Evolutionary conservation across 2,329 filamentous ascomycete genomes (phyloP).

Genomic region (Onygenales sp.): DNA sequence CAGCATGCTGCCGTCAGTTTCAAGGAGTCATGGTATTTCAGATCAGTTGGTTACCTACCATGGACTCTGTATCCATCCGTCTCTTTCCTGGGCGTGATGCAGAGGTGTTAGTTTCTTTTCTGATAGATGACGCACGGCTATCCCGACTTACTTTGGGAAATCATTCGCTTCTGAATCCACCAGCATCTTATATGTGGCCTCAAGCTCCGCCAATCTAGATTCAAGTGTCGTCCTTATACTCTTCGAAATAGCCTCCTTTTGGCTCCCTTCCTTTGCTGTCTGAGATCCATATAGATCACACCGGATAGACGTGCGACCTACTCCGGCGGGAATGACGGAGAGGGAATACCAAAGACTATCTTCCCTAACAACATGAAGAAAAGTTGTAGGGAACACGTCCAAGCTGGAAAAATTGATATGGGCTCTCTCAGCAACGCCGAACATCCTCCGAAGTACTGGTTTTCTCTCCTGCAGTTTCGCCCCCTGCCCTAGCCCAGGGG

Average conservation of each 20-base stretch:
- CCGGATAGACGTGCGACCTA: constrained; percentile 19
- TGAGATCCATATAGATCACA: constrained; percentile 20
- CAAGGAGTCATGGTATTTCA: no score
- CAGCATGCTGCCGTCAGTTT: background rate
- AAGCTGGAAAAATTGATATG: background rate
- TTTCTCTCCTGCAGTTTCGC: background rate
- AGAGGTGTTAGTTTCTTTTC: no score
- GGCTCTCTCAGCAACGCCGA: background rate
- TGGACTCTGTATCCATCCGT: no score
- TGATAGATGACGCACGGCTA: no score
- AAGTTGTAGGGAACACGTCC: constrained; percentile 17
- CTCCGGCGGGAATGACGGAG: constrained; percentile 19
- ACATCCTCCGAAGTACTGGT: background rate
- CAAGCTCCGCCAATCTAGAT: background rate
- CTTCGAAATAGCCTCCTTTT: background rate
- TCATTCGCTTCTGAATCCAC: background rate
- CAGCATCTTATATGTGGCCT: background rate
- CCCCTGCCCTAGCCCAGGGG: background rate
- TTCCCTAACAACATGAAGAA: constrained; percentile 15
- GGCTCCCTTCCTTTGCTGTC: background rate
- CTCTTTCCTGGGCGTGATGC: no score
- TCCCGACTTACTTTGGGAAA: background rate
- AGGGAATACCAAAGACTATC: constrained; percentile 16
- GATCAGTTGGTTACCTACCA: no score
- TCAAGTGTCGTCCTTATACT: background rate